Conservation (phyloP, 1,284 basidiomycete species). For the Naganishia liquefaciens region DNA sequence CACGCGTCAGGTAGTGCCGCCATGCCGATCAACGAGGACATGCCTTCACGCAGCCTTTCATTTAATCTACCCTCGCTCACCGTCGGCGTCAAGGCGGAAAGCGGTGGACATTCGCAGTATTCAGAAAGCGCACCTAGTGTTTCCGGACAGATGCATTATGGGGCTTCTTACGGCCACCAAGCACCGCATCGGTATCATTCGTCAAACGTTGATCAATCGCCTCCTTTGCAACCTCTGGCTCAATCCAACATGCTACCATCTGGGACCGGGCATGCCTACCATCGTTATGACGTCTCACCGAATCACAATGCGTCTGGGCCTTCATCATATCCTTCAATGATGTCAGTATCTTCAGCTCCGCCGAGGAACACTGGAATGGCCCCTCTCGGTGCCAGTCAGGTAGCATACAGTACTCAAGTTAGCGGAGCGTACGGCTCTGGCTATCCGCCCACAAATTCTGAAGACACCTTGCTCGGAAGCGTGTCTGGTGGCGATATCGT, state of each 20-base stretch:
- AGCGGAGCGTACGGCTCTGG: not conserved
- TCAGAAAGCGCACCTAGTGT: not conserved
- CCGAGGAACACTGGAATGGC: not conserved
- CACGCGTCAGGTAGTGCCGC: not conserved
- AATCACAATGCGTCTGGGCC: conserved; percentile 3
- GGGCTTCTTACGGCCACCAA: not conserved
- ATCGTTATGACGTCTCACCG: conserved; percentile 7
- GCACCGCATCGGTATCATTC: conserved; percentile 7
- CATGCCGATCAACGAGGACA: conserved; percentile 18
- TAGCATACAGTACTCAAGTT: not conserved
- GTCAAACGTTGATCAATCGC: conserved; percentile 22
- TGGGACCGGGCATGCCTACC: not conserved
- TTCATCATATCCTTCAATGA: not conserved
- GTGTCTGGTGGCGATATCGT: not conserved
- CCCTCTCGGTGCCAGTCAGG: not conserved
- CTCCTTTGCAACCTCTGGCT: conserved; percentile 8
- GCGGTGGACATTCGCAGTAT: conserved; percentile 3
- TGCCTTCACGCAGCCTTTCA: conserved; percentile 9
- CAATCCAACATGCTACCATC: not conserved
- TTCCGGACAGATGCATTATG: conserved; percentile 3
- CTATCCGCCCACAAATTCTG: not conserved
- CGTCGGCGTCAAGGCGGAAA: conserved; percentile 15
- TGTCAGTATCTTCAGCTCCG: not conserved
- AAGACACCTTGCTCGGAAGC: not conserved
- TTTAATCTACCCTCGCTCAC: conserved; percentile 22